Conservation (phyloP, 352 stramenopile genomes). For the Phytophthora brassicae region DNA sequence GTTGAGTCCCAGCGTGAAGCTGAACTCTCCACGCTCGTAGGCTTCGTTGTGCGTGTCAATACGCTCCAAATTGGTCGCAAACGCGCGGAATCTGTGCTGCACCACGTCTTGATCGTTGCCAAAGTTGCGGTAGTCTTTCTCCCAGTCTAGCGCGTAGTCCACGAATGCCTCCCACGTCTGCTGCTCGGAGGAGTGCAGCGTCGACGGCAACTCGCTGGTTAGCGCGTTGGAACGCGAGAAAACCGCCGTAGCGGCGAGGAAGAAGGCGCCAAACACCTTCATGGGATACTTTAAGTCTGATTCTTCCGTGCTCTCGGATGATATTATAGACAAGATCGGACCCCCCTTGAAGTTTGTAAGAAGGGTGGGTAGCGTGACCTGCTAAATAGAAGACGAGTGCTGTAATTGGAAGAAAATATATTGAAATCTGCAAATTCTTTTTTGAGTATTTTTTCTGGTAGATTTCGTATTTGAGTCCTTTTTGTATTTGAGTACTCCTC, state of each 20-base stretch:
- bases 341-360: conserved; percentile 5
- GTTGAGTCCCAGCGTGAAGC: conserved; percentile 55
- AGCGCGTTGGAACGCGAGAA: conserved; percentile 10
- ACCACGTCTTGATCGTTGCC: conserved; percentile 45
- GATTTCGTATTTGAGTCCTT: too few relatives aligned
- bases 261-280: conserved; percentile 21
- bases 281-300: conserved; percentile 26
- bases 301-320: conserved; percentile 10
- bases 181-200: conserved; percentile 20
- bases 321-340: conserved; percentile 4
- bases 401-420: background rate
- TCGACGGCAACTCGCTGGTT: conserved; percentile 19
- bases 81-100: conserved; percentile 43
- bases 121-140: conserved; percentile 47
- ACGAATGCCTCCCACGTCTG: conserved; percentile 50
- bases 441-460: too few relatives aligned
- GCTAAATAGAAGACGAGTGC: background rate
- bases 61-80: conserved; percentile 50
- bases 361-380: background rate
- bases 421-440: too few relatives aligned
- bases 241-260: conserved; percentile 2
- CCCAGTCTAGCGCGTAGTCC: conserved; percentile 55
- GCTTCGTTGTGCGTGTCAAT: conserved; percentile 55
- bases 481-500: too few relatives aligned
- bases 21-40: conserved; percentile 45